phyloP scores from a whole-genome alignment of 2,329 filamentous ascomycete genomes.

The Coleophoma eucalyptorum region DNA sequence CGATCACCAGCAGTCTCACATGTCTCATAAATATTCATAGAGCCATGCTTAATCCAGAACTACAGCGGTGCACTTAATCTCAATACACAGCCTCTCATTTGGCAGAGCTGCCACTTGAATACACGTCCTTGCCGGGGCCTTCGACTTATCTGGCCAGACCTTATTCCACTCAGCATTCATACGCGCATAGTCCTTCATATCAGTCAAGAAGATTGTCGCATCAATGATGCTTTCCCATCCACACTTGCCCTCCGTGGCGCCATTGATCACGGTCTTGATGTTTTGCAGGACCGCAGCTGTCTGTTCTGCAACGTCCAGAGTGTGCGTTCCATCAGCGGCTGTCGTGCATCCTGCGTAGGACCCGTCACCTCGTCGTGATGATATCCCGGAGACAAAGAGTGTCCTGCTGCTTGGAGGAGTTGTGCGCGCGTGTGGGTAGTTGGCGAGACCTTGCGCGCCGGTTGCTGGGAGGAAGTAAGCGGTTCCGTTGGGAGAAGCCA shows the following conservation, averaged over 20 bases:
- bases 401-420: constrained; percentile 18
- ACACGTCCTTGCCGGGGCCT: constrained; percentile 28
- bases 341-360: constrained; percentile 27
- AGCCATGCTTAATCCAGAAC: not conserved
- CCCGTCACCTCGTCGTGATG: constrained; percentile 28
- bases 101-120: constrained; percentile 30
- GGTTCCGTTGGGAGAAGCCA: constrained; percentile 3
- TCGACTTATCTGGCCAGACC: constrained; percentile 28
- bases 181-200: constrained; percentile 28
- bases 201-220: constrained; percentile 29
- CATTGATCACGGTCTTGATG: constrained; percentile 26
- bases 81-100: constrained; percentile 26
- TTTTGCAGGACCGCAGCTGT: constrained; percentile 30
- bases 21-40: too few species aligned
- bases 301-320: constrained; percentile 26
- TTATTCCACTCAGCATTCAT: constrained; percentile 33
- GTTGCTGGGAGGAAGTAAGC: constrained; percentile 25
- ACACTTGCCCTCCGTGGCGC: constrained; percentile 22
- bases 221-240: constrained; percentile 29
- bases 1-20: too few species aligned
- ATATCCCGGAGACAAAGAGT: constrained; percentile 29
- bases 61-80: constrained; percentile 28
- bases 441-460: constrained; percentile 29
- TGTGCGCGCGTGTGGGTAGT: constrained; percentile 31
- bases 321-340: constrained; percentile 18